Evolutionary conservation across 1,139 yeast genomes (phyloP).

Genomic region (Taphrina communis): DNA sequence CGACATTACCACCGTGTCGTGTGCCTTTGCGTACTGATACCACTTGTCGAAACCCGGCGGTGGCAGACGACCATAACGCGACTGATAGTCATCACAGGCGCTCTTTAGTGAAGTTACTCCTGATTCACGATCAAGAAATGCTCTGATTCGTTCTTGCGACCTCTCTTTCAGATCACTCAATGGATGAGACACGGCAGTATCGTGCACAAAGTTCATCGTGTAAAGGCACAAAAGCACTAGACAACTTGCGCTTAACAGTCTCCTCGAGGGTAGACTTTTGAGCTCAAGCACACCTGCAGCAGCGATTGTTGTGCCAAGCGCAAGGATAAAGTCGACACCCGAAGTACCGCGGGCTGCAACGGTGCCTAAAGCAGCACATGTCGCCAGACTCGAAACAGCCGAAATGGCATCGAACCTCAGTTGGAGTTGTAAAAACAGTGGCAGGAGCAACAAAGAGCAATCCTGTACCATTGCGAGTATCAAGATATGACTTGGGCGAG

Average conservation of each 20-base stretch:
- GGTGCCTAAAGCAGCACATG: not conserved
- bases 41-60: constrained; percentile 47
- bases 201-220: not conserved
- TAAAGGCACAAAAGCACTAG: not conserved
- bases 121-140: not conserved
- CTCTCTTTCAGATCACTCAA: not conserved
- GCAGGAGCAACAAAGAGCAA: not conserved
- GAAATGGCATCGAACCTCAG: not conserved
- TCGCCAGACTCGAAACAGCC: not conserved
- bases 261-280: not conserved
- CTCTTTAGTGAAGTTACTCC: not conserved
- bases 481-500: not conserved
- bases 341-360: not conserved
- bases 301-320: not conserved
- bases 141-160: not conserved
- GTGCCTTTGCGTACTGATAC: constrained; percentile 45
- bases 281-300: not conserved
- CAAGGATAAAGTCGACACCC: not conserved
- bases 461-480: not conserved
- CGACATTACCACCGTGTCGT: constrained; percentile 42
- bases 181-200: not conserved
- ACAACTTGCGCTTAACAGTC: not conserved
- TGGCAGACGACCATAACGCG: constrained; percentile 42
- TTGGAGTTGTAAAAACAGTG: not conserved
- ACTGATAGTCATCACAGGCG: constrained; percentile 1